Evolutionary conservation across 768 basidiomycete genomes (phyloP), one percentile per base, ranked within the genome.

Genomic region (Tylopilus felleus): DNA sequence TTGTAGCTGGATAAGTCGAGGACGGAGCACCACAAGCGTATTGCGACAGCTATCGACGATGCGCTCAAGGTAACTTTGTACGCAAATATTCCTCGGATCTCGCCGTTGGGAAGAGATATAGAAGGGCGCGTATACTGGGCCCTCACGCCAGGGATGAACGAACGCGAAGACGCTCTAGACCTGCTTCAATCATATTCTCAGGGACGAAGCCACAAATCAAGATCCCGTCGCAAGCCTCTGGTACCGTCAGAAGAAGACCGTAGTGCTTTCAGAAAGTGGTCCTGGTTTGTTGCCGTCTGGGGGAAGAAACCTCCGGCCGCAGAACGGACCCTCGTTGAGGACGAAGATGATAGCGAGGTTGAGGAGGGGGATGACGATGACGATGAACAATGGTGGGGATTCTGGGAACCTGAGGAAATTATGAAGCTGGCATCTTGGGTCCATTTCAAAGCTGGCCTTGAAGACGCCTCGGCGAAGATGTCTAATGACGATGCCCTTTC

Each of bases 251-350:
- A 72, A 28, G 80, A 80, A 14, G 81, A 84, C n/a, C 73, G 83
- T n/a, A 65, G 67, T 21, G 69, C 73, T 31, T 68, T 85, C 66
- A 77, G 67, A 53, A 76, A 80, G 29, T 93, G 90, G 89, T 75
- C 82, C 1, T 90, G 85, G 85, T 86, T 88, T 65, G 62, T 93
- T n/a, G 82, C 80, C 5, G 86, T 90, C 1, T 88, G 82, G 80
- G 89, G 89, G 1, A 80, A 69, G 68, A 78, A 71, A 56, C 81
- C 83, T 19, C 52, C 62, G 0, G 42, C 54, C 0, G 57, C 65
- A 19, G 71, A 70, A 53, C 57, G 68, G 42, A 68, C 61, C 25
- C 47, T 53, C 9, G 46, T 54, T 21, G 58, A 69, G 7, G 67
- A 73, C 9, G 27, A 55, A 8, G 55, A 59, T 6, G 65, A 62